Evolutionary conservation across 441 rosid genomes (phyloP).

Genomic region (Gossypium davidsonii): DNA sequence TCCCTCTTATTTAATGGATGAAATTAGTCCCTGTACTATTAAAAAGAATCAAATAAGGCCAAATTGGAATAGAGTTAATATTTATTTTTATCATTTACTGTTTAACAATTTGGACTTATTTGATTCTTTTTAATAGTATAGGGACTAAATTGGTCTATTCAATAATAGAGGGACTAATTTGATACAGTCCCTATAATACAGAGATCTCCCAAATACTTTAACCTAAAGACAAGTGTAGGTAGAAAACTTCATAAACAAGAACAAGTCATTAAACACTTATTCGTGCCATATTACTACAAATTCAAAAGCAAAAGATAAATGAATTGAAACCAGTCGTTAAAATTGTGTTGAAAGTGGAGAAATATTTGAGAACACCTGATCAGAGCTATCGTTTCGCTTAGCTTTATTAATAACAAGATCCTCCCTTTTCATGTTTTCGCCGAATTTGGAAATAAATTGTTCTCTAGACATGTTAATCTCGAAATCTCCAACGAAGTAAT

Average conservation of each 20-base stretch:
- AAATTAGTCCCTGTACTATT: too few species aligned
- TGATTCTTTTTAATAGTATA: too few species aligned
- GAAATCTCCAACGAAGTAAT: constrained; percentile 51
- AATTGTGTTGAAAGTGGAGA: neutral
- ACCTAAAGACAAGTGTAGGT: neutral
- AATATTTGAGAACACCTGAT: constrained; percentile 40
- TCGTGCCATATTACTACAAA: neutral
- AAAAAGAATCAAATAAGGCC: too few species aligned
- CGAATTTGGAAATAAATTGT: constrained; percentile 51
- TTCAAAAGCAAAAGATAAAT: neutral
- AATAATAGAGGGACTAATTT: too few species aligned
- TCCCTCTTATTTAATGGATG: too few species aligned
- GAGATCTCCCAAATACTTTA: too few species aligned
- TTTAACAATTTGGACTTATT: too few species aligned
- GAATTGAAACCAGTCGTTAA: neutral
- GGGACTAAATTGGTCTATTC: too few species aligned
- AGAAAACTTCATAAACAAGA: neutral
- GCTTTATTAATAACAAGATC: constrained; percentile 62
- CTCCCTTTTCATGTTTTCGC: constrained; percentile 75
- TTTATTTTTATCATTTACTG: too few species aligned
- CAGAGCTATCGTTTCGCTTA: constrained; percentile 43
- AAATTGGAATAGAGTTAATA: too few species aligned
- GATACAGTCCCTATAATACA: too few species aligned
- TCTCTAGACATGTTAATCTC: constrained; percentile 49
- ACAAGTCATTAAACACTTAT: neutral